Percentiles rank a stretch among this genome's conserved stretches.
phyloP scores from a whole-genome alignment of 2,329 filamentous ascomycete species.

The Aaosphaeria pasadenensis region DNA sequence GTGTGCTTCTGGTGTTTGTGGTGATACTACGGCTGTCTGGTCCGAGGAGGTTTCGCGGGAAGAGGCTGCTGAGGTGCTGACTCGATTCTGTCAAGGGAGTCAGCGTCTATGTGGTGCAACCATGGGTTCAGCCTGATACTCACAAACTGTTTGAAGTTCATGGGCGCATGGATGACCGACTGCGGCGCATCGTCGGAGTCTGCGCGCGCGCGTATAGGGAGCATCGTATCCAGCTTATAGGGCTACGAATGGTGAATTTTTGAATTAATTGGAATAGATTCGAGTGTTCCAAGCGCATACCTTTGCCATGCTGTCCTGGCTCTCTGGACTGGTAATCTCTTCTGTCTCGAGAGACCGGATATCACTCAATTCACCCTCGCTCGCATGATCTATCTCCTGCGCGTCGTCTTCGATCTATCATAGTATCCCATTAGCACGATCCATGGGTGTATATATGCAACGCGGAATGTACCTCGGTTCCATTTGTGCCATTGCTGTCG shows the following conservation, averaged over 20 bases:
- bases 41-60: conserved; percentile 31
- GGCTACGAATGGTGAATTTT: conserved; percentile 20
- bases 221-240: conserved; percentile 46
- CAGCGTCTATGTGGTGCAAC: conserved; percentile 30
- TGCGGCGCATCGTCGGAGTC: conserved; percentile 72
- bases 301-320: conserved; percentile 28
- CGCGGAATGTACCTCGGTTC: conserved; percentile 56
- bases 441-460: background rate
- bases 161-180: conserved; percentile 87
- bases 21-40: conserved; percentile 35
- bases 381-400: conserved; percentile 52
- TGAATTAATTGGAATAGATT: conserved; percentile 4
- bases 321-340: conserved; percentile 33
- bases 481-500: conserved; percentile 79
- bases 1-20: conserved; percentile 36
- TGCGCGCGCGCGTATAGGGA: conserved; percentile 43
- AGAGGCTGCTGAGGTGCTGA: conserved; percentile 24
- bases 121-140: conserved; percentile 13
- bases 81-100: conserved; percentile 25
- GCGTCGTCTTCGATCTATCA: conserved; percentile 69
- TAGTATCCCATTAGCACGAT: conserved; percentile 19
- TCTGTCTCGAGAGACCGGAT: conserved; percentile 36
- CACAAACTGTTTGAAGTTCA: conserved; percentile 80
- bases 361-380: conserved; percentile 37
- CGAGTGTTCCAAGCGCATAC: conserved; percentile 11